Percentiles rank a stretch among this genome's conserved stretches.
These are phyloP conservation scores for Cryptococcus floricola DNA, from an alignment of 1,284 basidiomycete species.

Conservation along the genomic window DNA sequence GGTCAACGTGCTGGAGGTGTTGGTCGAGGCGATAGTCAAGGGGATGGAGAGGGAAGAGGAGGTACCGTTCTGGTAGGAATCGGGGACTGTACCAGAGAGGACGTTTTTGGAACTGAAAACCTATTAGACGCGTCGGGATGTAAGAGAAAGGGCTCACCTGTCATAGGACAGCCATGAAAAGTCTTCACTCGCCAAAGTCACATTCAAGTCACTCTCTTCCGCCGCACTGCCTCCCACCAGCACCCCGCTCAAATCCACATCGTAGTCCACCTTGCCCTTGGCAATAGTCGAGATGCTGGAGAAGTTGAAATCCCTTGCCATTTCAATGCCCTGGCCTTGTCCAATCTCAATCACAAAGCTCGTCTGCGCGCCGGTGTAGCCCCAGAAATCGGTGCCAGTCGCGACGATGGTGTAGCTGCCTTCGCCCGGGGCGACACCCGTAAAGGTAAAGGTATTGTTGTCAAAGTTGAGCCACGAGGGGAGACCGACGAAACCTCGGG, in stretches of 20 bases:
- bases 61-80: constrained; percentile 48
- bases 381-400: constrained; percentile 48
- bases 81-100: constrained; percentile 47
- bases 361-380: constrained; percentile 47
- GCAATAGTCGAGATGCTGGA: constrained; percentile 32
- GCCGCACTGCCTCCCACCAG: constrained; percentile 33
- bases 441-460: constrained; percentile 55
- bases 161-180: constrained; percentile 50
- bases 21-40: constrained; percentile 38
- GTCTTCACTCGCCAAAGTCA: constrained; percentile 35
- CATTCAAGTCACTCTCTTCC: constrained; percentile 27
- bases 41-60: constrained; percentile 41
- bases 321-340: constrained; percentile 31
- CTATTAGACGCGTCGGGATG: neutral
- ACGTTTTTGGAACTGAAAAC: constrained; percentile 27
- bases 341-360: constrained; percentile 48
- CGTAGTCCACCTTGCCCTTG: constrained; percentile 26
- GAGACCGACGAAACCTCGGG: constrained; percentile 46
- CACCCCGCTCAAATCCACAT: constrained; percentile 30
- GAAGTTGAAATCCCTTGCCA: constrained; percentile 19
- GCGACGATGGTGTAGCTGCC: constrained; percentile 46
- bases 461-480: constrained; percentile 55
- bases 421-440: constrained; percentile 52
- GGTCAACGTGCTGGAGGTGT: constrained; percentile 32
- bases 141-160: constrained; percentile 25